Percentiles rank a stretch among this genome's conserved stretches.
Conservation (phyloP, 768 basidiomycete genomes). For the Tulasnella sp. region DNA sequence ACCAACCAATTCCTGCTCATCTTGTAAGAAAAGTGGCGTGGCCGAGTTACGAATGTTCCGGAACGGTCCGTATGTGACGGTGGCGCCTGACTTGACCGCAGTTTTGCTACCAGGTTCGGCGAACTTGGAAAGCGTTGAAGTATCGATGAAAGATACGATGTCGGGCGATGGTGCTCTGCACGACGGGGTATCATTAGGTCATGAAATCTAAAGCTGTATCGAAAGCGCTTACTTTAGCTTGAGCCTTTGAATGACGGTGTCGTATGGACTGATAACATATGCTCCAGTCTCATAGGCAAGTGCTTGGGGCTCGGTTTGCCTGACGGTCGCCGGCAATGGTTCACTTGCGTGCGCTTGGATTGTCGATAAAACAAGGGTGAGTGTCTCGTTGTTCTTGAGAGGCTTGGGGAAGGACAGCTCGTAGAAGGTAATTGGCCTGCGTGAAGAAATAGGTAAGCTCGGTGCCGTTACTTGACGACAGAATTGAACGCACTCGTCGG, state of each 20-base stretch:
- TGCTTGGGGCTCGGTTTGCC: constrained; percentile 69
- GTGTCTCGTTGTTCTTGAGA: constrained; percentile 49
- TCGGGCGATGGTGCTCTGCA: constrained; percentile 61
- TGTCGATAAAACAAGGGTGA: constrained; percentile 72
- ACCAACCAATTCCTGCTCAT: constrained; percentile 55
- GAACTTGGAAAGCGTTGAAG: constrained; percentile 46
- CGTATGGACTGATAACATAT: constrained; percentile 78
- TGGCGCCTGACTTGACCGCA: constrained; percentile 61
- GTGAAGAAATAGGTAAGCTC: not conserved
- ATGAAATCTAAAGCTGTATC: constrained; percentile 32
- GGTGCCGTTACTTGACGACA: not conserved
- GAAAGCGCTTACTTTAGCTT: constrained; percentile 61
- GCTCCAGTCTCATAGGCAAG: constrained; percentile 70
- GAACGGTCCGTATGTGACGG: constrained; percentile 85
- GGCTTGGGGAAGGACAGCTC: constrained; percentile 57
- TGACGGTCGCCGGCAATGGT: constrained; percentile 65
- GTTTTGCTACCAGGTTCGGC: constrained; percentile 33
- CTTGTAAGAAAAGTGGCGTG: constrained; percentile 45
- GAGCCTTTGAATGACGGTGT: constrained; percentile 70
- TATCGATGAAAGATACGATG: constrained; percentile 60
- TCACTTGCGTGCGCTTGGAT: constrained; percentile 68
- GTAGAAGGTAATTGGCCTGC: constrained; percentile 41
- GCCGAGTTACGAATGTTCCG: constrained; percentile 61
- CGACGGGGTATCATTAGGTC: constrained; percentile 22
- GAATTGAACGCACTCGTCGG: constrained; percentile 42